Evolutionary conservation across 495 filamentous ascomycete species (phyloP).

Genomic region (Cercophora scortea): DNA sequence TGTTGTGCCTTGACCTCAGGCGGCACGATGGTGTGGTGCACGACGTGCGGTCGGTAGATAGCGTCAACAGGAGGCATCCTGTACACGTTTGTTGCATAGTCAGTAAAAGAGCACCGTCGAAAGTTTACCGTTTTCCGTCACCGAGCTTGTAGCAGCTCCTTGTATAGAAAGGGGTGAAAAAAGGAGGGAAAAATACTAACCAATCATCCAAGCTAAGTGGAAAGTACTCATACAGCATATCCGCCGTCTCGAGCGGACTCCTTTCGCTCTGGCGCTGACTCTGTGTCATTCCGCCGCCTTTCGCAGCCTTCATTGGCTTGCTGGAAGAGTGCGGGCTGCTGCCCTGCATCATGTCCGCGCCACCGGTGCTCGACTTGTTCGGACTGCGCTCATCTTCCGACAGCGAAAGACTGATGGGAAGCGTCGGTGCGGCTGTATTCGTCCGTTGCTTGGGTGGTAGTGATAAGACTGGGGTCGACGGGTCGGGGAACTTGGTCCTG

Average conservation of each 20-base stretch:
- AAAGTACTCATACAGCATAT: slow-evolving; percentile 87
- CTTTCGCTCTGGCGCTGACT: slow-evolving; percentile 23
- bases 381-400: slow-evolving; percentile 62
- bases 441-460: not conserved
- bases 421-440: slow-evolving; percentile 11
- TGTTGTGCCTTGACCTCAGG: slow-evolving; percentile 66
- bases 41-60: slow-evolving; percentile 85
- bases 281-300: slow-evolving; percentile 7
- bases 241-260: slow-evolving; percentile 64
- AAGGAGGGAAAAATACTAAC: slow-evolving; percentile 26
- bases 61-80: slow-evolving; percentile 82
- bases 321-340: slow-evolving; percentile 26
- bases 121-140: not conserved
- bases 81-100: not conserved
- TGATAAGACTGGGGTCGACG: not conserved
- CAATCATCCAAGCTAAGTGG: slow-evolving; percentile 83
- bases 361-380: slow-evolving; percentile 33
- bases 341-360: slow-evolving; percentile 5
- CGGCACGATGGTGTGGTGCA: slow-evolving; percentile 77
- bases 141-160: not conserved
- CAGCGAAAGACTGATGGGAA: slow-evolving; percentile 66
- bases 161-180: not conserved
- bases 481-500: slow-evolving; percentile 3
- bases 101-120: not conserved
- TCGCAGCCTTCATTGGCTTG: slow-evolving; percentile 20